Conservation (phyloP, 495 filamentous ascomycete genomes). For the Achaetomiella virescens region DNA sequence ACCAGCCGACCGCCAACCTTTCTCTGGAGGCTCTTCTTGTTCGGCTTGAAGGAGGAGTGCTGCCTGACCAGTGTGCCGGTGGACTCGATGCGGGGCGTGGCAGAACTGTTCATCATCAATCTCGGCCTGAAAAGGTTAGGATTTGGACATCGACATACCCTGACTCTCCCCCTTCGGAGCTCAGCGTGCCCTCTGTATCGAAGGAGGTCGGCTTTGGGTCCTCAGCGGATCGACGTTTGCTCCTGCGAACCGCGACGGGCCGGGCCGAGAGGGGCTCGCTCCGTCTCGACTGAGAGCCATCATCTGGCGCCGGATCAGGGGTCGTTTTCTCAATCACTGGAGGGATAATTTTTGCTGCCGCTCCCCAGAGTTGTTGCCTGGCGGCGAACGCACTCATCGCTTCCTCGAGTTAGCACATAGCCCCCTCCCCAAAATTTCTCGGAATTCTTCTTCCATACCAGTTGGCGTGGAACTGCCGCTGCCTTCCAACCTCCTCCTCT, state of each 20-base stretch:
- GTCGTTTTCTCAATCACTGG: not conserved
- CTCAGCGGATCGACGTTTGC: constrained; percentile 9
- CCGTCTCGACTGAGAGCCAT: not conserved
- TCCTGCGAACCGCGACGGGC: not conserved
- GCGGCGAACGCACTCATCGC: constrained; percentile 49
- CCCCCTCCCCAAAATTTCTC: not conserved
- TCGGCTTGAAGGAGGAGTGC: constrained; percentile 42
- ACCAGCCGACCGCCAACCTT: constrained; percentile 30
- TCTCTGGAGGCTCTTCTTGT: constrained; percentile 36
- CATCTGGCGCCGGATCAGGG: not conserved
- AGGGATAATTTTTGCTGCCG: not conserved
- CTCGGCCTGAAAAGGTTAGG: not conserved
- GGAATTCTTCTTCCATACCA: constrained; percentile 3
- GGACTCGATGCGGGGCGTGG: not conserved
- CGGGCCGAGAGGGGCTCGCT: not conserved
- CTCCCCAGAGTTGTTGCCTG: constrained; percentile 35
- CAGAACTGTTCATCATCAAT: not conserved
- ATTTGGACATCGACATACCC: not conserved
- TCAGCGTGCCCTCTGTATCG: not conserved
- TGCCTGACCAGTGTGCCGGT: not conserved
- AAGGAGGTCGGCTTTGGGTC: constrained; percentile 1
- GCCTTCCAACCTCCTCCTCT: constrained; percentile 39
- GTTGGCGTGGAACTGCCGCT: constrained; percentile 16
- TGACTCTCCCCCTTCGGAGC: too few species aligned
- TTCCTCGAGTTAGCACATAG: constrained; percentile 15